These are phyloP conservation scores for Vanrija sp. DNA, from an alignment of 1,284 basidiomycete species.

Conservation along the genomic window DNA sequence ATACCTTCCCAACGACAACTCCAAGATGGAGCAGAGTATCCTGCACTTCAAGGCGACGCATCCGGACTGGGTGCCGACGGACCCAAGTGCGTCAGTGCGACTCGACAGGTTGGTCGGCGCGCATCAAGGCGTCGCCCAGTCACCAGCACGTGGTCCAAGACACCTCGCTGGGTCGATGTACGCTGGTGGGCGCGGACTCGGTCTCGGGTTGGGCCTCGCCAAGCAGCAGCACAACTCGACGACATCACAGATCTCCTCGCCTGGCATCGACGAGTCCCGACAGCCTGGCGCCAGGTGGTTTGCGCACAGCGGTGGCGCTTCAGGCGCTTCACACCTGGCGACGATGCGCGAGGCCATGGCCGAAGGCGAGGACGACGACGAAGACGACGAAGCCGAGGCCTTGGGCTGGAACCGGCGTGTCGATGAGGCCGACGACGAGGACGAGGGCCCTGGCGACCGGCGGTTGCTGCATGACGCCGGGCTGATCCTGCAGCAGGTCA, in stretches of 20 bases:
- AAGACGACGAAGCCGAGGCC: constrained; percentile 19
- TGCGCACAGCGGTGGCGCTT: neutral
- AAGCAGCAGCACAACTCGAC: too few relatives aligned
- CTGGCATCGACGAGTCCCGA: neutral
- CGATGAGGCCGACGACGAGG: constrained; percentile 12
- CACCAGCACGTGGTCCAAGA: neutral
- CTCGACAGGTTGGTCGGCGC: constrained; percentile 71
- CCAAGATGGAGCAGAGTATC: constrained; percentile 97
- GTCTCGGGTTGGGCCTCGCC: constrained; percentile 1
- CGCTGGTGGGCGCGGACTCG: constrained; percentile 12
- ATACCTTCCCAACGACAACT: constrained; percentile 65
- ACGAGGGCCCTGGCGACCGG: constrained; percentile 20
- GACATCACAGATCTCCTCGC: constrained; percentile 5
- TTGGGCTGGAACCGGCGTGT: constrained; percentile 17
- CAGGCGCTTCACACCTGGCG: constrained; percentile 1
- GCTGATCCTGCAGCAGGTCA: constrained; percentile 43
- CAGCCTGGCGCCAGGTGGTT: neutral
- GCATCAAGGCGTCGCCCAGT: neutral
- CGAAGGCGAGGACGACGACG: constrained; percentile 16
- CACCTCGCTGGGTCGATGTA: constrained; percentile 13
- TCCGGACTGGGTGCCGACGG: constrained; percentile 87
- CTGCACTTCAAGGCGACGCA: constrained; percentile 93
- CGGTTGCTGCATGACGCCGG: constrained; percentile 40
- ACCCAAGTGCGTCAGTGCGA: constrained; percentile 79
- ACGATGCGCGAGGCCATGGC: constrained; percentile 10